These are phyloP conservation scores for Pyrenula massariospora DNA, from an alignment of 495 filamentous ascomycete genomes.

Conservation along the genomic window DNA sequence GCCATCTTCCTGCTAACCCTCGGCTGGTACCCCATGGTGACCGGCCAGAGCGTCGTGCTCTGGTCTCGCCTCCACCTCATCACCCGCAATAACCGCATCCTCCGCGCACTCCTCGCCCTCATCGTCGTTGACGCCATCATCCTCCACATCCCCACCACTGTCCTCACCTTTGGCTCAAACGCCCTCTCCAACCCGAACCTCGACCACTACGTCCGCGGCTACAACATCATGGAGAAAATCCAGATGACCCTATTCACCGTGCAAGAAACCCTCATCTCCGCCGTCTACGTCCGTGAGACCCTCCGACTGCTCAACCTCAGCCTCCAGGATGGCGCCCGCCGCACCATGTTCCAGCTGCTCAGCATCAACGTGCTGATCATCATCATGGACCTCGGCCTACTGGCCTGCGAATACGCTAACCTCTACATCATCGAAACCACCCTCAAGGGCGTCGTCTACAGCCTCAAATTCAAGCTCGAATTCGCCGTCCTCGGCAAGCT, in stretches of 20 bases:
- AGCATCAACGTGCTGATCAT: conserved; percentile 47
- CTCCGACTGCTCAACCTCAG: conserved; percentile 34
- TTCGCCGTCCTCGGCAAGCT: conserved; percentile 47
- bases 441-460: conserved; percentile 49
- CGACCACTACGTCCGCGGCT: conserved; percentile 22
- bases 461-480: conserved; percentile 55
- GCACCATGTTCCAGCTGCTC: conserved; percentile 46
- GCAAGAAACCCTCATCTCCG: conserved; percentile 50
- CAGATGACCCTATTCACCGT: conserved; percentile 52
- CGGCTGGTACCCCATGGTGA: conserved; percentile 56
- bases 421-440: conserved; percentile 48
- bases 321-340: conserved; percentile 29
- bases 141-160: conserved; percentile 43
- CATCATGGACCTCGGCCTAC: conserved; percentile 40
- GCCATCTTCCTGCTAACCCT: conserved; percentile 33
- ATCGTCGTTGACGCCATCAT: conserved; percentile 44
- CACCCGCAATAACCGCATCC: conserved; percentile 30
- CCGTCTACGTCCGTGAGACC: conserved; percentile 47
- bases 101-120: conserved; percentile 43
- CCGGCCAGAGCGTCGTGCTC: conserved; percentile 53
- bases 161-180: conserved; percentile 46
- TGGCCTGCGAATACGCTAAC: conserved; percentile 43
- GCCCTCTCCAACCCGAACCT: conserved; percentile 13
- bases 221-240: conserved; percentile 50
- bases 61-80: conserved; percentile 59